Evolutionary conservation across 78 protist genomes (phyloP).

Genomic region (Dictyostelium discoideum): DNA sequence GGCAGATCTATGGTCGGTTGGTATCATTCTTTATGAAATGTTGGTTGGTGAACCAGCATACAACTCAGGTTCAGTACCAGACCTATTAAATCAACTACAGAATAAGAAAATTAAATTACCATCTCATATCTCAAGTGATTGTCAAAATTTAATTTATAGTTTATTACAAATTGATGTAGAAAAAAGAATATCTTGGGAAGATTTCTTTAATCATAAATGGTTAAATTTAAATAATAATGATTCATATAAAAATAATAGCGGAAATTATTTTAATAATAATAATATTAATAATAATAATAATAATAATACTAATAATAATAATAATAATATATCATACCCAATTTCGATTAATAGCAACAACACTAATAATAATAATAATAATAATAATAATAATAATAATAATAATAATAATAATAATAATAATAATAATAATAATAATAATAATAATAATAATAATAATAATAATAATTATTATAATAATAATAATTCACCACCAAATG

Average conservation of each 20-base stretch:
- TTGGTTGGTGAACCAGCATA: constrained; percentile 91
- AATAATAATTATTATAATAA: not conserved
- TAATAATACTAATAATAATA: constrained; percentile 1
- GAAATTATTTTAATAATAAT: not conserved
- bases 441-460: not conserved
- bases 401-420: not conserved
- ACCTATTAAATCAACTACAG: constrained; percentile 19
- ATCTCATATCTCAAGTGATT: not conserved
- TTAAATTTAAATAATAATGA: not conserved
- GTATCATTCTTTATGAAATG: constrained; percentile 93
- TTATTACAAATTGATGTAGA: constrained; percentile 61
- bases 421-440: not conserved
- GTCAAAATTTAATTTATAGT: constrained; percentile 57
- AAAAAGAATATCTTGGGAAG: constrained; percentile 75
- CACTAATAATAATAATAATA: not conserved
- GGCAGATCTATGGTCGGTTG: constrained; percentile 96
- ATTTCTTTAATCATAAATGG: constrained; percentile 78
- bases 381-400: not conserved
- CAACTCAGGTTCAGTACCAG: constrained; percentile 40
- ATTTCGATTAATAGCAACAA: not conserved
- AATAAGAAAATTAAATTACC: constrained; percentile 27
- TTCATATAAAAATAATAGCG: not conserved
- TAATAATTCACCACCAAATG: constrained; percentile 1
- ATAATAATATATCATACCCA: constrained; percentile 13
- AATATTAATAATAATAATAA: not conserved